Evolutionary conservation across 345 rosid species (phyloP).

Genomic region (Passiflora organensis): DNA sequence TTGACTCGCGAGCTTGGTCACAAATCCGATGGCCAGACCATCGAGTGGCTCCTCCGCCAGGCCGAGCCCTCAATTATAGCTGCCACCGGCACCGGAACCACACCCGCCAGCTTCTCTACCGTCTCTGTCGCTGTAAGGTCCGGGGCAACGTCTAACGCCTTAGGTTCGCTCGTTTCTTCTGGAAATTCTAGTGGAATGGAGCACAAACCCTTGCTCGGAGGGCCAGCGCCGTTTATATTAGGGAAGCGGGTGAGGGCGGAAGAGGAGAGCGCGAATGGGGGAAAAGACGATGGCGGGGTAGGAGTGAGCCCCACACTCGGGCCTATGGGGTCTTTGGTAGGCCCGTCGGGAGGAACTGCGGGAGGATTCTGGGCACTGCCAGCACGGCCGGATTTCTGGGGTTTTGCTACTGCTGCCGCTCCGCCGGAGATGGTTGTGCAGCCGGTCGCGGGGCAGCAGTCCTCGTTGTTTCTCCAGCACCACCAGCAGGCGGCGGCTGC

Average conservation of each 20-base stretch:
- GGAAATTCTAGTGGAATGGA: constrained; percentile 33
- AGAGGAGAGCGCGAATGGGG: constrained; percentile 8
- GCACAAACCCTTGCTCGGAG: constrained; percentile 64
- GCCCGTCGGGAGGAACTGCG: constrained; percentile 8
- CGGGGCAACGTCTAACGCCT: constrained; percentile 33
- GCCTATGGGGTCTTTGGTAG: constrained; percentile 10
- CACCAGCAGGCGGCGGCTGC: constrained; percentile 53
- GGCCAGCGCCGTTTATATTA: constrained; percentile 72
- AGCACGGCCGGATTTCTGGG: constrained; percentile 81
- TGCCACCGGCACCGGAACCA: constrained; percentile 94
- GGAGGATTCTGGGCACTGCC: constrained; percentile 92
- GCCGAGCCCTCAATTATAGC: constrained; percentile 98
- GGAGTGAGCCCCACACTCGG: constrained; percentile 7
- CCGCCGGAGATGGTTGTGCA: constrained; percentile 68
- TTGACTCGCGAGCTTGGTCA: constrained; percentile 95
- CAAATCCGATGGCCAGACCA: constrained; percentile 96
- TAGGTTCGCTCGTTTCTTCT: constrained; percentile 39
- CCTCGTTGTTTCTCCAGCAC: constrained; percentile 51
- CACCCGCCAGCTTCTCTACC: constrained; percentile 91
- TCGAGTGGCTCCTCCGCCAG: constrained; percentile 97
- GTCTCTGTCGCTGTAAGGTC: constrained; percentile 63
- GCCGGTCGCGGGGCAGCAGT: constrained; percentile 40
- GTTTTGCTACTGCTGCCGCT: constrained; percentile 57
- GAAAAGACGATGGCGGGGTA: constrained; percentile 17
- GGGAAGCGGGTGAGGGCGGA: constrained; percentile 64